These are phyloP conservation scores for Leptodontidium sp. DNA, from an alignment of 2,329 filamentous ascomycete genomes.

Conservation along the genomic window DNA sequence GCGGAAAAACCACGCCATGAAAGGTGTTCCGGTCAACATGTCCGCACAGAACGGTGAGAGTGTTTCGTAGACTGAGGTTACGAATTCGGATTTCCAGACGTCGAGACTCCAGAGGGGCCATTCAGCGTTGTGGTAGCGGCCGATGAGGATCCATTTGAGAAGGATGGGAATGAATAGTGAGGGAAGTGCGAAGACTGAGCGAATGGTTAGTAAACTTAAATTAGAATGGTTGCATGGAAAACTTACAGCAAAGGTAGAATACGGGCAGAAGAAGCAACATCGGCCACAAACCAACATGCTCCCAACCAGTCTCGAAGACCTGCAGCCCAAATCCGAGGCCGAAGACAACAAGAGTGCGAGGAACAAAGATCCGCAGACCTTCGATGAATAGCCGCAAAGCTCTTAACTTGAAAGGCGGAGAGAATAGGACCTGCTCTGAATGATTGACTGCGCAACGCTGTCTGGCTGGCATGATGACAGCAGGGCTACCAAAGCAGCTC, in stretches of 20 bases:
- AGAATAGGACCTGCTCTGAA: neutral
- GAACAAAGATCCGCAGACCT: constrained; percentile 19
- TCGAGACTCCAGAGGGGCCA: constrained; percentile 20
- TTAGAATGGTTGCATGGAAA: neutral
- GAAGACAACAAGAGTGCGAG: constrained; percentile 19
- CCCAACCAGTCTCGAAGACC: constrained; percentile 13
- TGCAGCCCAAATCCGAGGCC: constrained; percentile 23
- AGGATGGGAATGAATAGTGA: constrained; percentile 8
- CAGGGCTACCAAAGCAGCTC: constrained; percentile 23
- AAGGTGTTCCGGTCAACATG: constrained; percentile 7
- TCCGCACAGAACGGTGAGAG: constrained; percentile 7
- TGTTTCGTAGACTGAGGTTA: constrained; percentile 18
- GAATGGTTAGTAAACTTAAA: neutral
- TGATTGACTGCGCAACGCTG: constrained; percentile 14
- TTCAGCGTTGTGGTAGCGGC: constrained; percentile 17
- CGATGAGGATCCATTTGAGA: constrained; percentile 25
- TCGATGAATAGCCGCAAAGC: constrained; percentile 20
- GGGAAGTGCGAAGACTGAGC: constrained; percentile 18
- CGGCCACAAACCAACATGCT: neutral
- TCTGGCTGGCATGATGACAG: constrained; percentile 21
- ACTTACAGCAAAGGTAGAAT: constrained; percentile 10
- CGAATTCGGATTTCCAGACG: constrained; percentile 21
- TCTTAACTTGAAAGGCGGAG: neutral
- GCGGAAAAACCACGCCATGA: neutral
- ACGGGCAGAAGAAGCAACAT: constrained; percentile 1